Evolutionary conservation across 2,329 filamentous ascomycete species (phyloP).

Genomic region (Aspergillus niger): DNA sequence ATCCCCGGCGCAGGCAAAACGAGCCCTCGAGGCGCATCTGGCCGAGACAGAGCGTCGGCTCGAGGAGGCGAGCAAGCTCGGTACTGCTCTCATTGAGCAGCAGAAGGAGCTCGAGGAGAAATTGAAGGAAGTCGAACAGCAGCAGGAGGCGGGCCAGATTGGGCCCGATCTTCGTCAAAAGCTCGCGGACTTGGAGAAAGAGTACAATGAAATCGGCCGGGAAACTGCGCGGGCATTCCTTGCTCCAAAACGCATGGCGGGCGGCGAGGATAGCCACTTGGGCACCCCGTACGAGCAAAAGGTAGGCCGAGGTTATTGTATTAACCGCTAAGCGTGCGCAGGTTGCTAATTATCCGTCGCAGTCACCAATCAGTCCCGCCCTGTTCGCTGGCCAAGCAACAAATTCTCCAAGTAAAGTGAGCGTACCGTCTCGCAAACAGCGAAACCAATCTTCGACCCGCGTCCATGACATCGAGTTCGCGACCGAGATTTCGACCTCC

Average conservation of each 20-base stretch:
- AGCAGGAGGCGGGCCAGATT: conserved; percentile 75
- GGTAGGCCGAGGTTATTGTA: conserved; percentile 33
- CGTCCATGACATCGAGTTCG: conserved; percentile 95
- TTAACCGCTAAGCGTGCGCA: conserved; percentile 4
- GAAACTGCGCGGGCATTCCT: conserved; percentile 89
- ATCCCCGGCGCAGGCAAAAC: conserved; percentile 83
- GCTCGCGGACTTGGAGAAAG: conserved; percentile 83
- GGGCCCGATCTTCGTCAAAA: conserved; percentile 79
- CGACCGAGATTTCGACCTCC: conserved; percentile 96
- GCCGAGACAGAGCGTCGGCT: conserved; percentile 89
- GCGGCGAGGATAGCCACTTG: conserved; percentile 61
- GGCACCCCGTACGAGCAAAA: conserved; percentile 52
- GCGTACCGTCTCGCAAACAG: conserved; percentile 81
- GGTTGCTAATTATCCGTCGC: conserved; percentile 16
- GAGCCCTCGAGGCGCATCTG: conserved; percentile 86
- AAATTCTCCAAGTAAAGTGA: conserved; percentile 85
- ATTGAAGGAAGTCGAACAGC: conserved; percentile 79
- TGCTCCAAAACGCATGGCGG: conserved; percentile 74
- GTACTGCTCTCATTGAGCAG: conserved; percentile 83
- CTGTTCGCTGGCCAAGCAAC: conserved; percentile 83
- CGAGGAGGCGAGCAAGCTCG: conserved; percentile 86
- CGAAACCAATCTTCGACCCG: conserved; percentile 86
- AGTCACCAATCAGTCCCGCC: conserved; percentile 71
- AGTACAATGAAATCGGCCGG: conserved; percentile 90
- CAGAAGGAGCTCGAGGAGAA: conserved; percentile 79